phyloP scores from a whole-genome alignment of 2,329 filamentous ascomycete genomes.

The Fusarium agapanthi region DNA sequence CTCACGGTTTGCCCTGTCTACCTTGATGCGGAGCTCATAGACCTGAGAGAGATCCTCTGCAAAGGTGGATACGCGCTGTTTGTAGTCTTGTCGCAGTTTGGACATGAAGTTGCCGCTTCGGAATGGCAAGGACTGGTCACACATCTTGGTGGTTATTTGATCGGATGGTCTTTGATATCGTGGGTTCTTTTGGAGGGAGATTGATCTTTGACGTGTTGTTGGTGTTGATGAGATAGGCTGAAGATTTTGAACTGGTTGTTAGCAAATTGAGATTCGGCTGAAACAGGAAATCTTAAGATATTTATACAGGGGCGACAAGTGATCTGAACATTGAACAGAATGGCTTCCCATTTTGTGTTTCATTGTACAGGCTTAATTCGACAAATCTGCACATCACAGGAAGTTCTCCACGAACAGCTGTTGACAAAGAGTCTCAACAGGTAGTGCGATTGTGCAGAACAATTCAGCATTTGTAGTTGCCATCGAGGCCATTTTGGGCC shows the following conservation, averaged over 20 bases:
- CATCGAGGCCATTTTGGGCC: no score
- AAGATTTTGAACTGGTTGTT: neutral
- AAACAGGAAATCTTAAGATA: neutral
- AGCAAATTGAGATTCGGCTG: neutral
- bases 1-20: neutral
- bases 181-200: neutral
- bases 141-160: neutral
- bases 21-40: neutral
- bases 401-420: neutral
- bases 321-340: neutral
- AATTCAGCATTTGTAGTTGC: neutral
- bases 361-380: rapidly evolving
- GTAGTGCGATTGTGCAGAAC: neutral
- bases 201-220: neutral
- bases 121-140: neutral
- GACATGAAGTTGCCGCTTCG: no score
- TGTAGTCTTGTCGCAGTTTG: neutral
- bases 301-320: neutral
- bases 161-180: neutral
- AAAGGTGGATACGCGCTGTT: neutral
- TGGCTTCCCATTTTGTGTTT: rapidly evolving
- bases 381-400: rapidly evolving
- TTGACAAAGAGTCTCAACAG: no score
- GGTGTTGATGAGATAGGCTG: neutral
- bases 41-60: neutral